Evolutionary conservation across 345 rosid species (phyloP).

Genomic region (Murraya paniculata): DNA sequence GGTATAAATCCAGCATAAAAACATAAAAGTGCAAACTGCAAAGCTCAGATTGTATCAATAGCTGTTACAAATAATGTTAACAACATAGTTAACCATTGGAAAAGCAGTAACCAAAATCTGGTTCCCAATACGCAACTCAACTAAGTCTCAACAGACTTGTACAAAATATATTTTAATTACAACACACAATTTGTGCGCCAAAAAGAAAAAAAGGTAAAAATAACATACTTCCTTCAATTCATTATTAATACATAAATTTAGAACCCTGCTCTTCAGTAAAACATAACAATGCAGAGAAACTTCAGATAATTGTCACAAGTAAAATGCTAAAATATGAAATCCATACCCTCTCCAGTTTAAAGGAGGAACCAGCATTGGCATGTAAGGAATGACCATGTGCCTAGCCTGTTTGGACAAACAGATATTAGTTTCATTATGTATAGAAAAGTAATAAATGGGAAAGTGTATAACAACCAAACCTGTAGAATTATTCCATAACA

Average conservation of each 20-base stretch:
- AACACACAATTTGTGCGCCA: not conserved
- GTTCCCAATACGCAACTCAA: not conserved
- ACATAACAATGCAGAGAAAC: not conserved
- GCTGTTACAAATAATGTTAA: not conserved
- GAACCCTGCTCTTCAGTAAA: constrained; percentile 6
- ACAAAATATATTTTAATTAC: not conserved
- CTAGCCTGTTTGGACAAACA: constrained; percentile 62
- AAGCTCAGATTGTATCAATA: not conserved
- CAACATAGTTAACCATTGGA: not conserved
- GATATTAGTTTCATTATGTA: constrained; percentile 20
- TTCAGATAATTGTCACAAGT: not conserved
- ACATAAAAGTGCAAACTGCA: not conserved
- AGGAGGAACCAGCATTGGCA: constrained; percentile 98
- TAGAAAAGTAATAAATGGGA: constrained; percentile 13
- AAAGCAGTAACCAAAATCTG: not conserved
- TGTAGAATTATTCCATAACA: not conserved
- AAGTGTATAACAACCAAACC: not conserved
- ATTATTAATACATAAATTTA: not conserved
- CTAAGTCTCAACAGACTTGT: not conserved
- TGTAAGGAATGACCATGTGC: constrained; percentile 96
- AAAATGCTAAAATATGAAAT: constrained; percentile 14
- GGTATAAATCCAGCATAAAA: constrained; percentile 20
- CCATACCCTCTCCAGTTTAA: constrained; percentile 89
- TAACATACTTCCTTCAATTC: not conserved
- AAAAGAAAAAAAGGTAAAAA: not conserved